These are phyloP conservation scores for Dipteronia dyeriana DNA, from an alignment of 345 rosid species.

Conservation along the genomic window DNA sequence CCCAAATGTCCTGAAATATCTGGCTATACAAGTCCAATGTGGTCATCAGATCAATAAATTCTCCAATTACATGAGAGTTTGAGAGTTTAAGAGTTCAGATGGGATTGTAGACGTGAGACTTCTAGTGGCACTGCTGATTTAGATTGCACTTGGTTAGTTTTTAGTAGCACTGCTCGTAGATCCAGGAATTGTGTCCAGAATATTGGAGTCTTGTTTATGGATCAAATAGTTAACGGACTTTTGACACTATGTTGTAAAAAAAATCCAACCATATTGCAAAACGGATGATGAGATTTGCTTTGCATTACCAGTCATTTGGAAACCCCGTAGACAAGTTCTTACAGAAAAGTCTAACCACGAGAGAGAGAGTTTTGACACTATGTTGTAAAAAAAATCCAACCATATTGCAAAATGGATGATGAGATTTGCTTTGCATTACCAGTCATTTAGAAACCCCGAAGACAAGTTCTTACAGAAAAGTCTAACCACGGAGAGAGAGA, in stretches of 20 bases:
- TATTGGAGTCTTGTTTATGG: neutral
- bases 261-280: no score
- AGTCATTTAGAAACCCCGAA: neutral
- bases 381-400: no score
- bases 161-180: neutral
- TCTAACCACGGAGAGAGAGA: neutral
- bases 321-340: neutral
- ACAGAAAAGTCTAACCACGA: neutral
- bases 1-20: constrained; percentile 28
- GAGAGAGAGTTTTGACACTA: no score
- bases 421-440: neutral
- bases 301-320: neutral
- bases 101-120: neutral
- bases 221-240: neutral
- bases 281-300: neutral
- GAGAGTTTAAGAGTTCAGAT: neutral
- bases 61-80: neutral
- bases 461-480: neutral
- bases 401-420: neutral
- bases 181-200: constrained; percentile 1
- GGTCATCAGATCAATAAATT: constrained; percentile 6
- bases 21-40: constrained; percentile 44
- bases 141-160: neutral
- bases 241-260: no score
- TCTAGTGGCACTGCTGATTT: neutral